Evolutionary conservation across 306 rosid species (phyloP).

Genomic region (Carpinus viminea): DNA sequence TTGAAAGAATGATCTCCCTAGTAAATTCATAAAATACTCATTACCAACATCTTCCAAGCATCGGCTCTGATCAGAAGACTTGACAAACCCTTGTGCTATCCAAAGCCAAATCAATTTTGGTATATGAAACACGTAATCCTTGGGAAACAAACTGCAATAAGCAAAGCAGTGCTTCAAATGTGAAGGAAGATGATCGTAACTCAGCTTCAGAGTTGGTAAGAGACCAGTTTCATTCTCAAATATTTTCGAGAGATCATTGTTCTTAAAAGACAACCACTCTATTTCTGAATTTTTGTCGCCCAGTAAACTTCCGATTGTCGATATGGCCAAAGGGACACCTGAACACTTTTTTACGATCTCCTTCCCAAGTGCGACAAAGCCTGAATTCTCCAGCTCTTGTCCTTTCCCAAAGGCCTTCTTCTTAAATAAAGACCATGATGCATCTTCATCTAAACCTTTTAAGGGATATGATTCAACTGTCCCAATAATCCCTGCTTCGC

Average conservation of each 20-base stretch:
- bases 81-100: slow-evolving; percentile 27
- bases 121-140: neutral
- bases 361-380: neutral
- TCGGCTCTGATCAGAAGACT: neutral
- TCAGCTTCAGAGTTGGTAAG: neutral
- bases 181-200: neutral
- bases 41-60: slow-evolving; percentile 10
- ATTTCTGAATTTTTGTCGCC: neutral
- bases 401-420: slow-evolving; percentile 14
- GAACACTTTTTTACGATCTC: neutral
- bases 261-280: neutral
- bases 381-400: neutral
- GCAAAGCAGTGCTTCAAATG: slow-evolving; percentile 9
- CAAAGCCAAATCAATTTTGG: neutral
- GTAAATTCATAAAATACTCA: slow-evolving; percentile 10
- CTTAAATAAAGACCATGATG: neutral
- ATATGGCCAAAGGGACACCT: slow-evolving; percentile 19
- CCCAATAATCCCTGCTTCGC: neutral
- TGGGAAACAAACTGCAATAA: slow-evolving; percentile 13
- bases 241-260: too few species aligned
- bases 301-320: slow-evolving; percentile 16
- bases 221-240: too few species aligned
- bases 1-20: slow-evolving; percentile 11
- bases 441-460: neutral
- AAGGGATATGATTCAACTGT: neutral